phyloP scores from a whole-genome alignment of 108 stramenopile species.

The Hondaea fermentalgiana region DNA sequence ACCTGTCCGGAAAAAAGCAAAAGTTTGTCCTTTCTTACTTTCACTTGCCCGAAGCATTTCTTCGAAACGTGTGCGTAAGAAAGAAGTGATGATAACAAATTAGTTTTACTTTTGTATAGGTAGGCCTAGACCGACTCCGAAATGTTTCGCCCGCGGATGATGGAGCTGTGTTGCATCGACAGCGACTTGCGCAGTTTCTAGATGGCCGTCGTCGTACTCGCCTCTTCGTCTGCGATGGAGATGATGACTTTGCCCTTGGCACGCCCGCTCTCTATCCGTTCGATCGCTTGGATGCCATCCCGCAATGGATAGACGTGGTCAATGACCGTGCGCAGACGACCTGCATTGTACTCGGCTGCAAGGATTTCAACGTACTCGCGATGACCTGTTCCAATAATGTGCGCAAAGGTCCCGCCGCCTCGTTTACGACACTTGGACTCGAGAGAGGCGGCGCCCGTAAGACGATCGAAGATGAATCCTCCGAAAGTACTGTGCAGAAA shows the following conservation, averaged over 20 bases:
- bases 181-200: too few species aligned
- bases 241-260: not conserved
- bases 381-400: conserved; percentile 23
- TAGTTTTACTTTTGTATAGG: too few species aligned
- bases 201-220: not conserved
- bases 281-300: not conserved
- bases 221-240: not conserved
- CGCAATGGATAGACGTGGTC: not conserved
- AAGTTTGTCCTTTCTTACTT: too few species aligned
- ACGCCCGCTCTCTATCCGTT: not conserved
- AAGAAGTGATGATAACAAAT: too few species aligned
- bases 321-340: not conserved
- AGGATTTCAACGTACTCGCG: not conserved
- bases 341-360: not conserved
- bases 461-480: not conserved
- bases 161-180: too few species aligned
- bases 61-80: too few species aligned
- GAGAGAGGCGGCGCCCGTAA: not conserved
- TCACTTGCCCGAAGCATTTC: too few species aligned
- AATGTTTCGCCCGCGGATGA: too few species aligned
- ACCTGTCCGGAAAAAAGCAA: too few species aligned
- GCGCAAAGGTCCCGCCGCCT: not conserved
- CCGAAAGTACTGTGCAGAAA: not conserved
- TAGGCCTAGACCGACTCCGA: too few species aligned
- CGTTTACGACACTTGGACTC: not conserved